Evolutionary conservation across 371 early-diverging fungal genomes (phyloP), one percentile per base, ranked within the genome.

Genomic region (Entomophthora muscae): DNA sequence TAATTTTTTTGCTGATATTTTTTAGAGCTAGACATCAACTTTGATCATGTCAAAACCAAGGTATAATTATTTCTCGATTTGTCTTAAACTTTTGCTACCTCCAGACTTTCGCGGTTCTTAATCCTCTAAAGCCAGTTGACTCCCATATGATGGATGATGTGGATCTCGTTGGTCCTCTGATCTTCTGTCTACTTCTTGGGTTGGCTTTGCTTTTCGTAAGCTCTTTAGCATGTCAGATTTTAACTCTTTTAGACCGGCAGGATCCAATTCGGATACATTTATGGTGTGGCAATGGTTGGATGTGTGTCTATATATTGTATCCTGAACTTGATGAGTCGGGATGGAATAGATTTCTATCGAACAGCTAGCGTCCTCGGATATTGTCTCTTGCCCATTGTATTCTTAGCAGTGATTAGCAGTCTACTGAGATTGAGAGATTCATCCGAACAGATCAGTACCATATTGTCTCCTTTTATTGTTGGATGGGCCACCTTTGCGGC

Each of bases 311-410:
- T 95, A 56, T 92, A 88, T 73, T 65, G 83, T 52, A 86, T 98
- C 56, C 70, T 98, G 32, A 96, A 98, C 68, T 74, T 98, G 61
- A 95, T 98, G 97, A 85, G 86, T 63, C 88, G 89, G 52, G 75
- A 74, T 13, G 95, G 95, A 22, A 79, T 96, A 32, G 93, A 91
- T 63, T 81, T 81, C 57, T 84, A 86, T 65, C 80, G 89, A 64
- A 93, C 93, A 7, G 93, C 95, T 23, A 89, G 90, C 73, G 94
- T 96, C 22, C 79, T 98, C 53, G 98, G 98, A 10, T 98, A 98
- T 75, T 95, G 93, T 71, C 73, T 95, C 65, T 75, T 98, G 61
- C 98, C 98, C 0, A 84, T 98, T 81, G 95, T 96, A 13, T 72
- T 95, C 68, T 71, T 90, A 55, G 83, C 86, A 67, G 76, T 83